Percentiles rank a stretch among this genome's conserved stretches.
Conservation (phyloP, 169 alveolate species). For the Cryptosporidium sp. region DNA sequence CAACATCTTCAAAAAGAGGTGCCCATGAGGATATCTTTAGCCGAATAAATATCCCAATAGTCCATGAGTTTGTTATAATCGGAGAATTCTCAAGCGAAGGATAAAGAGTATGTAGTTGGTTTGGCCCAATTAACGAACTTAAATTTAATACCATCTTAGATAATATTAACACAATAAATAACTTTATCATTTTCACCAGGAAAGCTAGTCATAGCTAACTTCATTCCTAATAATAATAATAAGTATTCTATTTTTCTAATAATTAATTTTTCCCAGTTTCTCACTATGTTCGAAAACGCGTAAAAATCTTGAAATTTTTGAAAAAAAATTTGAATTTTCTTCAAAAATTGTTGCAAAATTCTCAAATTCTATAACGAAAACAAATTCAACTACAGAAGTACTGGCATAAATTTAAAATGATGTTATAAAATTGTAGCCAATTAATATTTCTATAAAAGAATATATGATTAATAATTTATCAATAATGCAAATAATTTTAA, state of each 20-base stretch:
- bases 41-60: conserved; percentile 35
- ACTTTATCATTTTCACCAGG: conserved; percentile 1
- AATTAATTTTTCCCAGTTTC: neutral
- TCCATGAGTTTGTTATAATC: conserved; percentile 59
- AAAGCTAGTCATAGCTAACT: neutral
- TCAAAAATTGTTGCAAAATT: no score
- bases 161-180: conserved; percentile 7
- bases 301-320: neutral
- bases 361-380: neutral
- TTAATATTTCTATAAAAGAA: no score
- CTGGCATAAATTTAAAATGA: no score
- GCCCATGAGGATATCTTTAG: conserved; percentile 49
- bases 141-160: neutral
- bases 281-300: conserved; percentile 71
- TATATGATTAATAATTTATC: neutral
- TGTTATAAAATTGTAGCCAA: no score
- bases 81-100: conserved; percentile 10
- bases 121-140: conserved; percentile 11
- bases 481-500: neutral
- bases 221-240: conserved; percentile 13
- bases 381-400: no score
- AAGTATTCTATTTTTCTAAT: neutral
- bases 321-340: neutral
- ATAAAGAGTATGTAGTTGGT: neutral
- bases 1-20: conserved; percentile 52